Conservation (phyloP, 805 yeast genomes). For the Cyberlindnera maclurae region DNA sequence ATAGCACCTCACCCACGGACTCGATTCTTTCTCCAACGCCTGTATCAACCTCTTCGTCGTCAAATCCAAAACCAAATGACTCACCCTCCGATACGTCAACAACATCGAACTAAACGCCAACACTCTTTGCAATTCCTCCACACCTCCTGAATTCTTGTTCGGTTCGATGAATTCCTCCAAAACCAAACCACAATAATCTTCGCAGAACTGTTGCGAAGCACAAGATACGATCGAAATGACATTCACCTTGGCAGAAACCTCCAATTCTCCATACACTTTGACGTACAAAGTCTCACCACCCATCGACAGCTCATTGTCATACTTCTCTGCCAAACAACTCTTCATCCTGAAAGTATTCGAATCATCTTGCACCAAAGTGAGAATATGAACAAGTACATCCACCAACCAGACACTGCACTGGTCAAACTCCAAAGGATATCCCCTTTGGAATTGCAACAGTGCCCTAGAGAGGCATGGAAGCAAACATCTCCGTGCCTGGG, state of each 20-base stretch:
- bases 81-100: conserved; percentile 32
- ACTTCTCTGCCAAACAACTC: conserved; percentile 43
- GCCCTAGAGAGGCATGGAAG: conserved; percentile 50
- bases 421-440: conserved; percentile 29
- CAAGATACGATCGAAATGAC: conserved; percentile 41
- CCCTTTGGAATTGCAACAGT: conserved; percentile 38
- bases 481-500: conserved; percentile 60
- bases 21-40: conserved; percentile 53
- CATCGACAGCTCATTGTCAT: conserved; percentile 37
- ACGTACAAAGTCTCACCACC: conserved; percentile 34
- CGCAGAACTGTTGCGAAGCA: conserved; percentile 18
- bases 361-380: conserved; percentile 45
- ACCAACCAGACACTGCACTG: conserved; percentile 41
- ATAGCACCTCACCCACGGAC: conserved; percentile 69
- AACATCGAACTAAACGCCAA: conserved; percentile 48
- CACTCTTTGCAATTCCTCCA: conserved; percentile 61
- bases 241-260: conserved; percentile 44
- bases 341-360: conserved; percentile 56
- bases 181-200: conserved; percentile 16
- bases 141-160: conserved; percentile 52
- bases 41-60: conserved; percentile 26
- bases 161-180: conserved; percentile 38
- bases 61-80: conserved; percentile 19
- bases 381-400: conserved; percentile 37
- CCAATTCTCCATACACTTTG: conserved; percentile 49